A percentile compares a stretch with the other conserved stretches of the same genome.
Conservation (phyloP, 495 filamentous ascomycete genomes). For the Daldinia vernicosa region DNA sequence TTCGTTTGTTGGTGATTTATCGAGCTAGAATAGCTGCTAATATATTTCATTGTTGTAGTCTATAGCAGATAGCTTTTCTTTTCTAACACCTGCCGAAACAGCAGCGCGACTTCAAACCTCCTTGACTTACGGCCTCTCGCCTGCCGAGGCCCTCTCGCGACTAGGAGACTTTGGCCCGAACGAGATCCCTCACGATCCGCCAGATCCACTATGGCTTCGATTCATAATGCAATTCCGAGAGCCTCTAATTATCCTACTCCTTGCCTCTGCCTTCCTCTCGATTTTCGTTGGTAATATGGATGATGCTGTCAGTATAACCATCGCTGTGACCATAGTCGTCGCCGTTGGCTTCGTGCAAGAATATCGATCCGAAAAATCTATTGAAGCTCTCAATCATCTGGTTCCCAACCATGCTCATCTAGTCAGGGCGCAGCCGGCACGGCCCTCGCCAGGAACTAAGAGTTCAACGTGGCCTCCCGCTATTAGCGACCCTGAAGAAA, state of each 20-base stretch:
- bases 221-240: constrained; percentile 98
- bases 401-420: constrained; percentile 95
- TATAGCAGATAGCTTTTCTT: constrained; percentile 62
- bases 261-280: constrained; percentile 88
- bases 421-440: constrained; percentile 67
- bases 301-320: constrained; percentile 92
- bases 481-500: constrained; percentile 45
- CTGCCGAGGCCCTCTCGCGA: constrained; percentile 80
- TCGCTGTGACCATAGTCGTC: constrained; percentile 96
- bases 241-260: constrained; percentile 85
- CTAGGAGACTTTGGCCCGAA: constrained; percentile 86
- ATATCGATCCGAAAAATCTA: constrained; percentile 95
- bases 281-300: constrained; percentile 94
- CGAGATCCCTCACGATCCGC: constrained; percentile 91
- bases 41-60: constrained; percentile 41
- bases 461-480: constrained; percentile 57
- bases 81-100: constrained; percentile 76
- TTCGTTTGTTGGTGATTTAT: background rate
- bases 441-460: constrained; percentile 39
- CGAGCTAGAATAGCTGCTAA: constrained; percentile 14
- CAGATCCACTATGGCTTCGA: constrained; percentile 92
- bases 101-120: constrained; percentile 85
- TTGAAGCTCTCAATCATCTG: constrained; percentile 92
- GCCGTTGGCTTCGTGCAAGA: constrained; percentile 97
- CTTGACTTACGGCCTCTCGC: constrained; percentile 78